A percentile compares a stretch with the other conserved stretches of the same genome.
phyloP scores from a whole-genome alignment of 2,329 filamentous ascomycete species.

The Clarireedia monteithiana region DNA sequence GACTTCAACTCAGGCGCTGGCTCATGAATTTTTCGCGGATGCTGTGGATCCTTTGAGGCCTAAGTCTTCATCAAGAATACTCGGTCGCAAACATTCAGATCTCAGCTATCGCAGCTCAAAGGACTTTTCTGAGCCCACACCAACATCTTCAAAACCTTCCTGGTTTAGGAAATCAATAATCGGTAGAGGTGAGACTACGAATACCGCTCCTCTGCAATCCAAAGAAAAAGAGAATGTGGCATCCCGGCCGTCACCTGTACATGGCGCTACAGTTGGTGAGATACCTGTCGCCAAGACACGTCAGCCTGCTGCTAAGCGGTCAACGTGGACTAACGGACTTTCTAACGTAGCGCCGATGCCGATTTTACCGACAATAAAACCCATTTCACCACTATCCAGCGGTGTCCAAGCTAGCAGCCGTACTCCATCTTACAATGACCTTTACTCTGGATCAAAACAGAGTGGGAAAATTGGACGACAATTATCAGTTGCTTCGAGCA shows the following conservation, averaged over 20 bases:
- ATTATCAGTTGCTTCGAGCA: slow-evolving; percentile 83
- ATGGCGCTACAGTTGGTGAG: slow-evolving; percentile 33
- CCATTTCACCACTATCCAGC: slow-evolving; percentile 94
- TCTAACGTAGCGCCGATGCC: slow-evolving; percentile 84
- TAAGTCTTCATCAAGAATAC: slow-evolving; percentile 80
- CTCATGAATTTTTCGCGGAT: slow-evolving; percentile 90
- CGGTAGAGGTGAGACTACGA: slow-evolving; percentile 63
- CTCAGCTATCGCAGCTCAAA: slow-evolving; percentile 59
- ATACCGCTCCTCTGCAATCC: slow-evolving; percentile 42
- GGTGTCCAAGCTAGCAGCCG: slow-evolving; percentile 76
- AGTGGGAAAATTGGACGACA: slow-evolving; percentile 81
- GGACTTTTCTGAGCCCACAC: slow-evolving; percentile 48
- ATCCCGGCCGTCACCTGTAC: slow-evolving; percentile 39
- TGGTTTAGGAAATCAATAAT: slow-evolving; percentile 97
- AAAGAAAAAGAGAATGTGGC: slow-evolving; percentile 39
- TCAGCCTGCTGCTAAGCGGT: slow-evolving; percentile 63
- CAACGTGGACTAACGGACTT: slow-evolving; percentile 84
- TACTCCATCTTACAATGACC: slow-evolving; percentile 45
- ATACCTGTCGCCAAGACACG: slow-evolving; percentile 36
- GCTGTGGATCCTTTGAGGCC: slow-evolving; percentile 85
- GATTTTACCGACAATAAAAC: slow-evolving; percentile 87
- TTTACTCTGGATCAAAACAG: slow-evolving; percentile 34
- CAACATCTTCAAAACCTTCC: slow-evolving; percentile 71
- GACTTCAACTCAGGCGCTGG: slow-evolving; percentile 87
- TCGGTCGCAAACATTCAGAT: slow-evolving; percentile 87